These are phyloP conservation scores for Nannochloropsis salina DNA, from an alignment of 108 stramenopile genomes.

Conservation along the genomic window DNA sequence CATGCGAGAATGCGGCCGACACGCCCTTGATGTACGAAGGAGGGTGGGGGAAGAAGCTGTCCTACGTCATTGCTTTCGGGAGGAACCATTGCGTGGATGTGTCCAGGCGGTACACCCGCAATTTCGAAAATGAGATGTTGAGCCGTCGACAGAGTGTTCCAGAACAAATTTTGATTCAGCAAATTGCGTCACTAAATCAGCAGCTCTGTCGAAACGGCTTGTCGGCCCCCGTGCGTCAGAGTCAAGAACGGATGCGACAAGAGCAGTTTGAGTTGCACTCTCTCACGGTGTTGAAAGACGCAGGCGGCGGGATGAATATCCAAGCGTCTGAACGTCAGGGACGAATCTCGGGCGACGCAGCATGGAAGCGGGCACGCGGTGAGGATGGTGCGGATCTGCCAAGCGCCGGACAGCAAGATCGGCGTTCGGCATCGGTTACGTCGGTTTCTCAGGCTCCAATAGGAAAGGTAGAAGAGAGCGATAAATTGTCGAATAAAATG, in stretches of 20 bases:
- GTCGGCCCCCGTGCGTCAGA: not conserved
- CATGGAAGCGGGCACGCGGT: constrained; percentile 28
- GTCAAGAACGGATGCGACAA: not conserved
- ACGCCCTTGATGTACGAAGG: constrained; percentile 89
- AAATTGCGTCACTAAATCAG: not conserved
- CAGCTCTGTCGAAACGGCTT: not conserved
- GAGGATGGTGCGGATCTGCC: constrained; percentile 26
- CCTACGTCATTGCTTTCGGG: constrained; percentile 64
- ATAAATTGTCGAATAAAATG: not conserved
- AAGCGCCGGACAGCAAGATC: not conserved
- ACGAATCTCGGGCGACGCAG: constrained; percentile 30
- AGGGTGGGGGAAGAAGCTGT: constrained; percentile 91
- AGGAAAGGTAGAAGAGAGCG: not conserved
- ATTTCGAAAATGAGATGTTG: constrained; percentile 16
- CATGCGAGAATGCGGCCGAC: constrained; percentile 86
- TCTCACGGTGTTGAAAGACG: not conserved
- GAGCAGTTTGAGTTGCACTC: not conserved
- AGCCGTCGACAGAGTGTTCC: not conserved
- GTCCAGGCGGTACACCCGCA: constrained; percentile 75
- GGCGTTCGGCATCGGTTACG: not conserved
- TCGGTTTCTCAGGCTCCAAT: not conserved
- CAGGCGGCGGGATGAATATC: not conserved
- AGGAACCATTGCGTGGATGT: constrained; percentile 76
- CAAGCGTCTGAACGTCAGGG: constrained; percentile 25
- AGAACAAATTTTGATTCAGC: not conserved